Conservation (phyloP, 2,329 filamentous ascomycete species). For the Fusarium newnesense region DNA sequence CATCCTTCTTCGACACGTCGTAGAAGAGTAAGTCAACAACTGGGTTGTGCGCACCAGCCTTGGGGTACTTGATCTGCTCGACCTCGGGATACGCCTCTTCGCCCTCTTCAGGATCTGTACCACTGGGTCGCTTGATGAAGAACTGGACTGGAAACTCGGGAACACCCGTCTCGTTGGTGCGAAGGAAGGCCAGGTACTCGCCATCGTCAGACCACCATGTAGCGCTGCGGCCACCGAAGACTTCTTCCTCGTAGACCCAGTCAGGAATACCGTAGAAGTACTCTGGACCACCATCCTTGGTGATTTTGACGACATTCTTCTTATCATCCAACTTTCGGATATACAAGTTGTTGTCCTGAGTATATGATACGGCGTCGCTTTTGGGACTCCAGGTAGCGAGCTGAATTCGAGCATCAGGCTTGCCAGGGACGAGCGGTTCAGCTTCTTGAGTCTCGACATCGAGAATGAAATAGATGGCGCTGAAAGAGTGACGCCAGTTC, state of each 20-base stretch:
- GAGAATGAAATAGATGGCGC: conserved; percentile 89
- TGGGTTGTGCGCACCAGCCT: conserved; percentile 93
- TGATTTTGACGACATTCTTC: conserved; percentile 75
- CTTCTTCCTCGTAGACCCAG: conserved; percentile 87
- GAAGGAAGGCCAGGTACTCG: conserved; percentile 88
- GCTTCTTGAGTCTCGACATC: conserved; percentile 84
- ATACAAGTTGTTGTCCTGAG: conserved; percentile 89
- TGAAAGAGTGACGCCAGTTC: conserved; percentile 92
- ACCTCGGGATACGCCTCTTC: conserved; percentile 93
- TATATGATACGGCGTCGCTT: conserved; percentile 90
- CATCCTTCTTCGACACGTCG: conserved; percentile 79
- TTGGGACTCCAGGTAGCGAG: conserved; percentile 90
- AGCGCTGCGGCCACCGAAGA: conserved; percentile 78
- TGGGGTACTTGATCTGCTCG: conserved; percentile 94
- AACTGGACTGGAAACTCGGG: conserved; percentile 94
- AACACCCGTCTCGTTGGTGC: conserved; percentile 92
- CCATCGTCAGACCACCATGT: conserved; percentile 97
- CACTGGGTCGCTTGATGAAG: conserved; percentile 88
- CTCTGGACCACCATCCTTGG: conserved; percentile 84
- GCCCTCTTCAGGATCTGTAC: conserved; percentile 70
- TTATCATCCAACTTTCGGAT: conserved; percentile 70
- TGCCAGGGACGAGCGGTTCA: conserved; percentile 78
- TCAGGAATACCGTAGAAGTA: conserved; percentile 97
- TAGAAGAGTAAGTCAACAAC: conserved; percentile 90
- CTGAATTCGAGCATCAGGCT: conserved; percentile 76